These are phyloP conservation scores for Pleurotus pulmonarius DNA, from an alignment of 768 basidiomycete genomes.

Conservation along the genomic window DNA sequence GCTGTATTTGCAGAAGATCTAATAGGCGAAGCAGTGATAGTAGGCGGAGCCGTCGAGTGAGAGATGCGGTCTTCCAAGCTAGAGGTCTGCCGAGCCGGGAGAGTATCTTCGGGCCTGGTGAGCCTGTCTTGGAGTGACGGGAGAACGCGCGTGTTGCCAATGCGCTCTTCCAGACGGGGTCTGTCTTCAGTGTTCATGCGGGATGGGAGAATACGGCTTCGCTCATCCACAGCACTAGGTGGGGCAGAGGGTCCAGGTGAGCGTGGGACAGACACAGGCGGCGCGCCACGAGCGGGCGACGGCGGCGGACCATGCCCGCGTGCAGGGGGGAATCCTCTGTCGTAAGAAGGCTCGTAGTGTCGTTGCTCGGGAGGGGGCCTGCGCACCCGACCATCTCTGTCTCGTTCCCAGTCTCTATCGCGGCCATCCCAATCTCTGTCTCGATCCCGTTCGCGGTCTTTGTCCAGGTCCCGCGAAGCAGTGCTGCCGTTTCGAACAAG, in stretches of 20 bases:
- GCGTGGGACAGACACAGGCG: background rate
- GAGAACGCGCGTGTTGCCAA: background rate
- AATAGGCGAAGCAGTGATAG: constrained; percentile 14
- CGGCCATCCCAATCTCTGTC: constrained; percentile 29
- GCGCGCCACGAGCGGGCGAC: background rate
- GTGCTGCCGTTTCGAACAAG: constrained; percentile 10
- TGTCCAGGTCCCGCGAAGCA: constrained; percentile 26
- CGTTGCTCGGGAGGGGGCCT: constrained; percentile 43
- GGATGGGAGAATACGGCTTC: background rate
- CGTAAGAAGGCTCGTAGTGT: constrained; percentile 43
- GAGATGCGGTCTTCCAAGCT: constrained; percentile 41
- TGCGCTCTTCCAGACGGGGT: background rate
- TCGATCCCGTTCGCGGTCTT: constrained; percentile 33
- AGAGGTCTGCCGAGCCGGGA: constrained; percentile 21
- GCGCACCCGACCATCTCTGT: constrained; percentile 35
- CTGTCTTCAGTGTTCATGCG: background rate
- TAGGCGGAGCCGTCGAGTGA: constrained; percentile 20
- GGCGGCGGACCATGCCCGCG: constrained; percentile 19
- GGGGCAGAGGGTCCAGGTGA: background rate
- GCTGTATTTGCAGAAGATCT: constrained; percentile 7
- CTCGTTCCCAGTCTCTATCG: constrained; percentile 18
- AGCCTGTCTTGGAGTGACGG: constrained; percentile 4
- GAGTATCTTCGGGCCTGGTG: constrained; percentile 9
- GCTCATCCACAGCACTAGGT: background rate
- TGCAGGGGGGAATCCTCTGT: constrained; percentile 11